A percentile compares a stretch with the other conserved stretches of the same genome.
Conservation (phyloP, 441 rosid genomes). For the Adansonia rubrostipa region DNA sequence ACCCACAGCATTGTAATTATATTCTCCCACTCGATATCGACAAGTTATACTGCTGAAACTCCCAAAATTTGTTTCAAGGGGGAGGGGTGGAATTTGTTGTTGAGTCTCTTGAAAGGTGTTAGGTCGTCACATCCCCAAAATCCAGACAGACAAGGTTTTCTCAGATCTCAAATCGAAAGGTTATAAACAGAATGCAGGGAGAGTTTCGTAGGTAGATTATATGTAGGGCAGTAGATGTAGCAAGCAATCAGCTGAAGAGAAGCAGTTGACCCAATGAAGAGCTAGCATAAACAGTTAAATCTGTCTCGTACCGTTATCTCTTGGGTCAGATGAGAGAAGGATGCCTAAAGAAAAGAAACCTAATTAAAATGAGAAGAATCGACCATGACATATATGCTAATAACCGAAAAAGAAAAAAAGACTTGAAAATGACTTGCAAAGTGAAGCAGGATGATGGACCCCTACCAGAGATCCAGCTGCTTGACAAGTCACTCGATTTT, state of each 20-base stretch:
- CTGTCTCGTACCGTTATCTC: constrained; percentile 18
- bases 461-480: not conserved
- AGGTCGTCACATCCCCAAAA: not conserved
- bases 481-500: not conserved
- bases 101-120: not conserved
- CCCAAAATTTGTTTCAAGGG: not conserved
- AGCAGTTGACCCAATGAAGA: no score
- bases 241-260: not conserved
- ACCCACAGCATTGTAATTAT: no score
- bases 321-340: not conserved
- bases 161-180: not conserved
- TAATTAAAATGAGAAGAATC: not conserved
- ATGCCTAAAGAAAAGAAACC: not conserved
- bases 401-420: not conserved
- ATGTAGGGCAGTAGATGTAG: no score
- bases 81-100: not conserved
- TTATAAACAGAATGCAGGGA: not conserved
- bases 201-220: no score
- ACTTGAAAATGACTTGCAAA: not conserved
- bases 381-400: no score
- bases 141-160: not conserved
- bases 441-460: not conserved
- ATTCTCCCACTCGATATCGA: no score
- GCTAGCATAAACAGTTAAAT: constrained; percentile 11
- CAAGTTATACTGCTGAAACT: not conserved